Evolutionary conservation across 495 filamentous ascomycete species (phyloP).

Genomic region (Lasiosphaeria ovina): DNA sequence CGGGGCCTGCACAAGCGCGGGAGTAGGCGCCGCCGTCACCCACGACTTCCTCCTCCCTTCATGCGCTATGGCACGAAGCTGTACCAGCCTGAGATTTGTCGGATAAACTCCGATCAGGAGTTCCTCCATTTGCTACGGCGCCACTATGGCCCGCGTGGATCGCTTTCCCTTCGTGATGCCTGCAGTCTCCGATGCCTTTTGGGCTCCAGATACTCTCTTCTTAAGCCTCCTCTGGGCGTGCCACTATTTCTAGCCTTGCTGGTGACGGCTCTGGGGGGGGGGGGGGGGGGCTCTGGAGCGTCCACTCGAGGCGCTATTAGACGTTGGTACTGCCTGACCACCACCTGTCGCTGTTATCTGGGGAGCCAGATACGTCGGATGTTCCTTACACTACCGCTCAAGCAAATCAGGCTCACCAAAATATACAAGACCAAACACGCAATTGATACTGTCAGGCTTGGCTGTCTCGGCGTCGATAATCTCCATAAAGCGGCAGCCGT

Average conservation of each 20-base stretch:
- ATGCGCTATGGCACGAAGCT: slow-evolving; percentile 10
- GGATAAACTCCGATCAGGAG: slow-evolving; percentile 16
- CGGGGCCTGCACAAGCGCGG: slow-evolving; percentile 9
- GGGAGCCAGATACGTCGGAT: slow-evolving; percentile 32
- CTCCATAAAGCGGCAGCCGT: slow-evolving; percentile 30
- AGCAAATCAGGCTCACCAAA: slow-evolving; percentile 33
- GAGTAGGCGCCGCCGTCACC: not conserved
- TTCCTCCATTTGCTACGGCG: slow-evolving; percentile 9
- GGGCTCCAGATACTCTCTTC: too few species aligned
- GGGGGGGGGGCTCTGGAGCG: too few species aligned
- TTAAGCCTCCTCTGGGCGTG: too few species aligned
- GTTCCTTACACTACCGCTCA: slow-evolving; percentile 33
- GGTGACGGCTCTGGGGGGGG: too few species aligned
- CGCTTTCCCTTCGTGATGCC: too few species aligned
- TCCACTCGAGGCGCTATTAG: too few species aligned
- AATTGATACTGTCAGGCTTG: slow-evolving; percentile 18
- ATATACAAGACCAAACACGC: slow-evolving; percentile 34
- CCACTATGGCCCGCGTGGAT: slow-evolving; percentile 4
- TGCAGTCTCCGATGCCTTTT: too few species aligned
- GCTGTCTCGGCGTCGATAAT: slow-evolving; percentile 21
- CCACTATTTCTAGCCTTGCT: too few species aligned
- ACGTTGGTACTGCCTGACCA: too few species aligned
- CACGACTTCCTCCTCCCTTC: slow-evolving; percentile 15
- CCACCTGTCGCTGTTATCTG: too few species aligned
- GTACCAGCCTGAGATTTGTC: slow-evolving; percentile 14